Conservation (phyloP, 1,284 basidiomycete genomes). For the Taiwanofungus camphoratus region DNA sequence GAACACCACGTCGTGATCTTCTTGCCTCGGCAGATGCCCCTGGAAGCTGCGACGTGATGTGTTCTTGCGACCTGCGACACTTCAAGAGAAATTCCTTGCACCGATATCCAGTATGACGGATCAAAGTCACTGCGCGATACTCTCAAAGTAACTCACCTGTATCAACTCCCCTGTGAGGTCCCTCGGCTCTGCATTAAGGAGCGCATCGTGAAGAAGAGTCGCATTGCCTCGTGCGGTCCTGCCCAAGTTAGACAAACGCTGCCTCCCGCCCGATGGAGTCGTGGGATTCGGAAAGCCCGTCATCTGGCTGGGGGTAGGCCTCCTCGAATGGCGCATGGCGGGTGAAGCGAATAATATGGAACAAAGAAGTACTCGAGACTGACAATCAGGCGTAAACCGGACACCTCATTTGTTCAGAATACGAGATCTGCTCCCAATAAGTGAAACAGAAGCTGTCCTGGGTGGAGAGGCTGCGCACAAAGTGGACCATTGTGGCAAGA, state of each 20-base stretch:
- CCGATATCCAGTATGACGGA: too few species aligned
- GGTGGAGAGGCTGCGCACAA: too few species aligned
- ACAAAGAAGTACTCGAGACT: too few species aligned
- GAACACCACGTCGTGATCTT: slow-evolving; percentile 31
- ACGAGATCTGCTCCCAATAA: too few species aligned
- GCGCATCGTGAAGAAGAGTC: slow-evolving; percentile 54
- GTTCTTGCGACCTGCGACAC: slow-evolving; percentile 63
- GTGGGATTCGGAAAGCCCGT: background rate
- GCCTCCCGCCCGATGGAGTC: slow-evolving; percentile 52
- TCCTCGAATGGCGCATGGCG: too few species aligned
- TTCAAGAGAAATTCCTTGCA: slow-evolving; percentile 65
- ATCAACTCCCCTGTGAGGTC: slow-evolving; percentile 51
- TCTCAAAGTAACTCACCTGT: slow-evolving; percentile 35
- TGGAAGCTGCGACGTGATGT: slow-evolving; percentile 66
- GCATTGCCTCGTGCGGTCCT: slow-evolving; percentile 70
- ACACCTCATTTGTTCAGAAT: too few species aligned
- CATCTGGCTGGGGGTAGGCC: too few species aligned
- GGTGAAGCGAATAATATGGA: too few species aligned
- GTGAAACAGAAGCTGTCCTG: too few species aligned
- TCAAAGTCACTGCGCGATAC: background rate
- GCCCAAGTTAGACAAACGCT: slow-evolving; percentile 69
- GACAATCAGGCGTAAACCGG: too few species aligned
- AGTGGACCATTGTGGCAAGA: too few species aligned
- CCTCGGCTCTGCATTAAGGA: slow-evolving; percentile 59
- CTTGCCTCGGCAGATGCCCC: slow-evolving; percentile 75